Evolutionary conservation across 345 rosid genomes (phyloP).

Genomic region (Eucalyptus sp.): DNA sequence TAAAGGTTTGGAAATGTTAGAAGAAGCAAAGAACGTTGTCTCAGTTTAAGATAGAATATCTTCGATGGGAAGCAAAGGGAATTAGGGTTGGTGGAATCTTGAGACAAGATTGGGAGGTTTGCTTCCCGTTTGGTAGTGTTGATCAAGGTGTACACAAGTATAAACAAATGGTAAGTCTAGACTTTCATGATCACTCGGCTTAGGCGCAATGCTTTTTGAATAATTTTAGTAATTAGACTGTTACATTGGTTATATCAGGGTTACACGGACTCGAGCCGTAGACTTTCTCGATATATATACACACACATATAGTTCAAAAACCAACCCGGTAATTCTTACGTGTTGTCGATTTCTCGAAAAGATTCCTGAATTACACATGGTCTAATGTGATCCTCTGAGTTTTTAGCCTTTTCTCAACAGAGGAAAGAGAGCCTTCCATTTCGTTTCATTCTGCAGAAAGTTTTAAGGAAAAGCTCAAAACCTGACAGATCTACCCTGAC

Average conservation of each 20-base stretch:
- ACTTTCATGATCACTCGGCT: background rate
- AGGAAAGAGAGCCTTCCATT: background rate
- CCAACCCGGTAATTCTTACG: background rate
- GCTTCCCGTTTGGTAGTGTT: background rate
- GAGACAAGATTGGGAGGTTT: background rate
- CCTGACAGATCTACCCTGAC: background rate
- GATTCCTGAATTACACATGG: background rate
- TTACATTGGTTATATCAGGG: background rate
- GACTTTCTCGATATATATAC: background rate
- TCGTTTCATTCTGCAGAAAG: background rate
- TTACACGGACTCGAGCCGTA: background rate
- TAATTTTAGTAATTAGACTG: background rate
- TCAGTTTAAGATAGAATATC: background rate
- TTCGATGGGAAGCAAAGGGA: constrained; percentile 6
- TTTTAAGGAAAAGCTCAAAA: background rate
- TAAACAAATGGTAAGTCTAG: background rate
- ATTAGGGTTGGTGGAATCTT: background rate
- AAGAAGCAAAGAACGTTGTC: background rate
- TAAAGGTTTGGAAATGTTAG: background rate
- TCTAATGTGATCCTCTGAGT: background rate
- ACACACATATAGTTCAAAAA: background rate
- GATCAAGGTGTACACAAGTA: background rate
- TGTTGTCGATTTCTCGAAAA: background rate
- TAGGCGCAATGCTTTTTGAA: background rate
- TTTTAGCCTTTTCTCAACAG: background rate